Base-by-base conservation (phyloP, 371 early-diverging fungal species). In the Saksenaea oblongispora region DNA sequence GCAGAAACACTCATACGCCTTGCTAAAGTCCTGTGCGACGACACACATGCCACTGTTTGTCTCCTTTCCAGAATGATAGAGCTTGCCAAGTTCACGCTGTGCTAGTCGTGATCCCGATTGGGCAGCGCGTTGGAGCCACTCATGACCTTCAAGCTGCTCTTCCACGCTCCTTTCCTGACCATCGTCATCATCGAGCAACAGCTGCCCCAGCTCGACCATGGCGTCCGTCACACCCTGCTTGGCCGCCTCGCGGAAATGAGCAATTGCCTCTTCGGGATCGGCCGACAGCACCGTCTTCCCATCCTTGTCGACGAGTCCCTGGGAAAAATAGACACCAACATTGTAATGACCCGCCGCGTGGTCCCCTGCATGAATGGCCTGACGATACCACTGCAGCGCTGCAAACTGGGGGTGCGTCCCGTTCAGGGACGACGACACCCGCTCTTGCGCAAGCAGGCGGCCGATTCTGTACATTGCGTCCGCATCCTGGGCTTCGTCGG, bases 381-480 rank as follows among this genome's bases (percentile, higher is more conserved):
- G 54, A 9, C 69, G 55, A 56, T 68, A 80, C 54, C 69, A 67
- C n/a, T 72, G 66, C 28, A 67, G 59, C 11, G 80, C 80, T 62
- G 74, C 76, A 11, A 71, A 17, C 35, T 71, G 69, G 27, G 73
- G 44, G 34, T 72, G 68, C 31, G 42, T 34, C 37, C 53, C 56
- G 17, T 58, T 60, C 24, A 59, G 42, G 0, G 63, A 55, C n/a
- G n/a, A n/a, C n/a, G n/a, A n/a, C 1, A 64, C 62, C 5, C 63
- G 71, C 17, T 61, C 69, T 58, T 78, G 70, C 11, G 70, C 66
- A 37, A 73, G 69, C 73, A 81, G 69, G 4, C 63, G 71, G n/a
- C 70, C 81, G 31, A 81, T 76, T 13, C 76, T 71, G 57, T 73
- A 81, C 69, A 74, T 78, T 24, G 81, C 78, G 56, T 81, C 81